Conservation (phyloP, 2,329 filamentous ascomycete species). For the Penicillium corylophilum region DNA sequence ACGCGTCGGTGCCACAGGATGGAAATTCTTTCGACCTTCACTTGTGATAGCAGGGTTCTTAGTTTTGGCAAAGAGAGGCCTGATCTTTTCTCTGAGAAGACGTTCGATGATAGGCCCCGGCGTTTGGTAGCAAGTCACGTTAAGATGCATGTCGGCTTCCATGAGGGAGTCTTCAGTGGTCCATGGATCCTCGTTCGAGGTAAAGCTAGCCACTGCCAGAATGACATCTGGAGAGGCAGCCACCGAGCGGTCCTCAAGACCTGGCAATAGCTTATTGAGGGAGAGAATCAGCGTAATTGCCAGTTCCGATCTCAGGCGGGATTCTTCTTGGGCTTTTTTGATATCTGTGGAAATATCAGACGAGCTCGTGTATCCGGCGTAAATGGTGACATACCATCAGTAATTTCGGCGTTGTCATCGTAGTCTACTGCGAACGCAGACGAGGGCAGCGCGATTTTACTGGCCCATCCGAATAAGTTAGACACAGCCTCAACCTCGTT, state of each 20-base stretch:
- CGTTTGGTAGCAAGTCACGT: neutral
- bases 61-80: conserved; percentile 43
- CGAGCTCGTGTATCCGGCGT: neutral
- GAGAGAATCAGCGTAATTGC: conserved; percentile 31
- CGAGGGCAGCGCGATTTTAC: conserved; percentile 30
- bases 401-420: conserved; percentile 25
- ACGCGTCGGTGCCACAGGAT: conserved; percentile 36
- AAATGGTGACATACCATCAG: conserved; percentile 8
- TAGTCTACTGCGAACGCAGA: conserved; percentile 30
- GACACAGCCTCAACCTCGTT: conserved; percentile 26
- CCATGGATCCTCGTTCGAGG: conserved; percentile 36
- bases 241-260: conserved; percentile 20
- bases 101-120: conserved; percentile 20
- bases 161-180: conserved; percentile 26
- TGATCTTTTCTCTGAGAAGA: conserved; percentile 34
- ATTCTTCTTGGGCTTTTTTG: conserved; percentile 22
- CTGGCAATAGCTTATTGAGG: conserved; percentile 2
- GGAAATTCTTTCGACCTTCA: conserved; percentile 45
- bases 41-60: conserved; percentile 44
- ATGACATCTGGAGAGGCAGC: conserved; percentile 27
- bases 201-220: conserved; percentile 34
- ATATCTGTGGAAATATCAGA: conserved; percentile 11
- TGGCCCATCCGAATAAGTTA: conserved; percentile 35
- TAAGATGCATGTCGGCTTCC: conserved; percentile 7
- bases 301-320: conserved; percentile 27